A percentile compares a stretch with the other conserved stretches of the same genome.
Conservation (phyloP, 768 basidiomycete genomes). For the Gelatoporia subvermispora region DNA sequence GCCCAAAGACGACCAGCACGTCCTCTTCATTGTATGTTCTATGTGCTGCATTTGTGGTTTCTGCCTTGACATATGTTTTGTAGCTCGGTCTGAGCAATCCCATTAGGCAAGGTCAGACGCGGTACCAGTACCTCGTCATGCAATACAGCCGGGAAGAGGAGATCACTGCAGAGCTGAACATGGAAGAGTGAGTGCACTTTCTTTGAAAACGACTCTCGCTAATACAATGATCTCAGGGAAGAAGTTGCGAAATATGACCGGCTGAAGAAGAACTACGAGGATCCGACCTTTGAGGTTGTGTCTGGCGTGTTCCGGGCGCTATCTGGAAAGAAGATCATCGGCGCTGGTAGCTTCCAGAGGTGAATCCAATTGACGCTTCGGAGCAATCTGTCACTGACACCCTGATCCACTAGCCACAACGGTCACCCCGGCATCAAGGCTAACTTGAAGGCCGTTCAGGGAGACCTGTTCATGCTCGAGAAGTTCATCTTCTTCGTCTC, state of each 20-base stretch:
- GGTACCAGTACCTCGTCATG: constrained; percentile 97
- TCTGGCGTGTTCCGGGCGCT: constrained; percentile 90
- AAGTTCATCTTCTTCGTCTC: constrained; percentile 98
- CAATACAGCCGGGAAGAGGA: constrained; percentile 97
- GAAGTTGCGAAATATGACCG: constrained; percentile 75
- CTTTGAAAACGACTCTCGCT: constrained; percentile 1
- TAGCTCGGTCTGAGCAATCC: constrained; percentile 89
- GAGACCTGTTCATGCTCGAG: constrained; percentile 96
- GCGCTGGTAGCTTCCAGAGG: constrained; percentile 84
- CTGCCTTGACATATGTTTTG: background rate
- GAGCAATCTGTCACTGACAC: background rate
- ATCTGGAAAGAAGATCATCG: constrained; percentile 86
- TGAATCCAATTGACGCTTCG: constrained; percentile 23
- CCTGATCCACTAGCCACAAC: constrained; percentile 52
- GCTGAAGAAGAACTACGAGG: constrained; percentile 91
- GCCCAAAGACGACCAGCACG: constrained; percentile 94
- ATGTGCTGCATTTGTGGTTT: background rate
- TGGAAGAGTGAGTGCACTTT: constrained; percentile 67
- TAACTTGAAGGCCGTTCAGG: constrained; percentile 94
- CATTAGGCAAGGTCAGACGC: constrained; percentile 95
- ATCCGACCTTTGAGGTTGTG: constrained; percentile 92
- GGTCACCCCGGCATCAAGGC: constrained; percentile 96
- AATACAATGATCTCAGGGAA: constrained; percentile 42
- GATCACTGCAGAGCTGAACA: constrained; percentile 90
- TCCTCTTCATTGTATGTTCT: constrained; percentile 81